Conservation (phyloP, 306 rosid species). For the Trifolium dubium region DNA sequence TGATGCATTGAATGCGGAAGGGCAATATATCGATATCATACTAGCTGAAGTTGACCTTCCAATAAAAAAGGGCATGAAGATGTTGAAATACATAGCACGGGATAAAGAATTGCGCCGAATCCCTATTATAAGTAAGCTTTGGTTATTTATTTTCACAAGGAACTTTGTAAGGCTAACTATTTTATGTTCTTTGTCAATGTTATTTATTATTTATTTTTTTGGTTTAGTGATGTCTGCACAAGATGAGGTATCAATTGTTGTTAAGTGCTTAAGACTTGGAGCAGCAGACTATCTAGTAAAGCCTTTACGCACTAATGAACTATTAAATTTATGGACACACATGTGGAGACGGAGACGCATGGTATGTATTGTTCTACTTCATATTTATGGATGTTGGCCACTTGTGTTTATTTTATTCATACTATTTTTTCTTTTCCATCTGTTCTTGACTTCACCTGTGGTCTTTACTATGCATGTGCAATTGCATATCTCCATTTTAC, state of each 20-base stretch:
- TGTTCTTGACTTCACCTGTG: background rate
- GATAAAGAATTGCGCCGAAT: conserved; percentile 79
- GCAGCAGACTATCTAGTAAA: conserved; percentile 99
- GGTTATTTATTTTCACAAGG: conserved; percentile 24
- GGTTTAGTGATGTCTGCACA: conserved; percentile 93
- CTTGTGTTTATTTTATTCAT: conserved; percentile 33
- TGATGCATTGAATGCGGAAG: conserved; percentile 95
- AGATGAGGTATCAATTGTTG: conserved; percentile 94
- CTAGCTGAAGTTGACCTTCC: conserved; percentile 96
- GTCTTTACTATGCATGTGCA: conserved; percentile 14
- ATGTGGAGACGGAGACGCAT: conserved; percentile 99
- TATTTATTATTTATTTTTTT: conserved; percentile 42
- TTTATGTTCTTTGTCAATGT: conserved; percentile 41
- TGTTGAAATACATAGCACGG: conserved; percentile 89
- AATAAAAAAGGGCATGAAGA: conserved; percentile 76
- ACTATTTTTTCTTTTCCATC: background rate
- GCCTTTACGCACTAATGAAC: conserved; percentile 98
- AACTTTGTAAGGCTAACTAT: conserved; percentile 11
- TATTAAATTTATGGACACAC: conserved; percentile 96
- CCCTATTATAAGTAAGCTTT: conserved; percentile 85
- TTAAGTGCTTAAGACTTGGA: conserved; percentile 97
- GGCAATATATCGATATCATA: conserved; percentile 85
- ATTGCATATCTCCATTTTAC: conserved; percentile 8
- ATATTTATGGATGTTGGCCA: conserved; percentile 31
- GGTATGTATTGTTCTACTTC: conserved; percentile 64